Conservation (phyloP, 441 rosid genomes). For the Eruca vesicaria region DNA sequence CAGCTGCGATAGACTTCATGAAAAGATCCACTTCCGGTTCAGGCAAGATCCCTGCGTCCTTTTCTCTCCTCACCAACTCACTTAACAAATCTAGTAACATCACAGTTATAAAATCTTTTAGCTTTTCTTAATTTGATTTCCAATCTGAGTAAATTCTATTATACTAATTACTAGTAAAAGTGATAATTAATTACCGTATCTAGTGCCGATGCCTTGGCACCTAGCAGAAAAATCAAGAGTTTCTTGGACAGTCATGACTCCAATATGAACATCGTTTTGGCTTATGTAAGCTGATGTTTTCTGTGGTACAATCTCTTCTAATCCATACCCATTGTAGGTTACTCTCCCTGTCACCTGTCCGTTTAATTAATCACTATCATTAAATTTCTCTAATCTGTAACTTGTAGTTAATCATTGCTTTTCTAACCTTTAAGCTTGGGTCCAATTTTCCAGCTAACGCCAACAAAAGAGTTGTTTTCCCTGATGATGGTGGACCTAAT, state of each 20-base stretch:
- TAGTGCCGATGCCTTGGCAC: slow-evolving; percentile 69
- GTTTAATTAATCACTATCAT: background rate
- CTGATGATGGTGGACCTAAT: slow-evolving; percentile 91
- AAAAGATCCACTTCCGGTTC: slow-evolving; percentile 73
- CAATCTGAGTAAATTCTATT: background rate
- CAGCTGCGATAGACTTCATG: slow-evolving; percentile 74
- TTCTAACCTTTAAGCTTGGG: slow-evolving; percentile 52
- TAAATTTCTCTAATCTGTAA: background rate
- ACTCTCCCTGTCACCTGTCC: slow-evolving; percentile 62
- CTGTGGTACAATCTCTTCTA: slow-evolving; percentile 57
- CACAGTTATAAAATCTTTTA: background rate
- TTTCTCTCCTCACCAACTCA: slow-evolving; percentile 68
- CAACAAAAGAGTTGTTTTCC: slow-evolving; percentile 78
- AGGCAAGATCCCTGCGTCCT: slow-evolving; percentile 57
- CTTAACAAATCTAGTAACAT: slow-evolving; percentile 47
- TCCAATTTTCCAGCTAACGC: slow-evolving; percentile 84
- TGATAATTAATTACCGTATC: slow-evolving; percentile 45
- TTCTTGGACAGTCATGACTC: slow-evolving; percentile 70
- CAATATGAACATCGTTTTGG: slow-evolving; percentile 70
- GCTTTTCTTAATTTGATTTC: background rate
- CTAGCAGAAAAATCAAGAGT: slow-evolving; percentile 74
- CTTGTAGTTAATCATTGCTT: background rate
- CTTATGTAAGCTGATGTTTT: slow-evolving; percentile 71
- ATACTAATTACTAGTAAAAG: background rate
- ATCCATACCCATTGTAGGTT: slow-evolving; percentile 64